phyloP scores from a whole-genome alignment of 306 rosid species.

The barrel medic (Medicago truncatula) region DNA sequence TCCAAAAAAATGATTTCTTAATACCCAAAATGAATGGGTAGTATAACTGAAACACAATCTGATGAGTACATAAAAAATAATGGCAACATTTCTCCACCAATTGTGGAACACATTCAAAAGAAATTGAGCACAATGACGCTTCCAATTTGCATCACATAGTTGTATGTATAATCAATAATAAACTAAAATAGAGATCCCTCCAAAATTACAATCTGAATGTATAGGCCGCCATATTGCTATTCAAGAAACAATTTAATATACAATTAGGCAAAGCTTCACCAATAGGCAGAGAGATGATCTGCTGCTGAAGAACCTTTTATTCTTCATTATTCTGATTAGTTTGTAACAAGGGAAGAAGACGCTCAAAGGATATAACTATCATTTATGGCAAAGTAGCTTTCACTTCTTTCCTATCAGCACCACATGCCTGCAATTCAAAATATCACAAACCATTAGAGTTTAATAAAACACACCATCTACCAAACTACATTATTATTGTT shows the following conservation, averaged over 20 bases:
- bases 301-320: constrained; percentile 52
- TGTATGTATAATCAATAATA: constrained; percentile 37
- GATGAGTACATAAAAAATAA: constrained; percentile 3
- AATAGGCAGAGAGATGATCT: constrained; percentile 37
- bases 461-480: constrained; percentile 7
- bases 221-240: constrained; percentile 43
- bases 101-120: constrained; percentile 11
- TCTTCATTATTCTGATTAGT: constrained; percentile 41
- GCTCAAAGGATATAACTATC: background rate
- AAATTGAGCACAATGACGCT: constrained; percentile 36
- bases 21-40: constrained; percentile 15
- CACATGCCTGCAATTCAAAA: constrained; percentile 66
- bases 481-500: background rate
- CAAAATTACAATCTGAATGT: constrained; percentile 46
- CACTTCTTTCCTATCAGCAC: constrained; percentile 84
- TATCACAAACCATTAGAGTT: constrained; percentile 8
- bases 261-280: constrained; percentile 38
- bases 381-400: constrained; percentile 67
- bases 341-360: constrained; percentile 15
- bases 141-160: constrained; percentile 34
- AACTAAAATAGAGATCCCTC: constrained; percentile 44
- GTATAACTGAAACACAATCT: constrained; percentile 17
- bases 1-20: background rate
- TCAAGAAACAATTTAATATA: constrained; percentile 54
- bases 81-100: constrained; percentile 28